Conservation (phyloP, 202 grass and related monocot genomes). For the Bolboschoenoplectus hybrid region DNA sequence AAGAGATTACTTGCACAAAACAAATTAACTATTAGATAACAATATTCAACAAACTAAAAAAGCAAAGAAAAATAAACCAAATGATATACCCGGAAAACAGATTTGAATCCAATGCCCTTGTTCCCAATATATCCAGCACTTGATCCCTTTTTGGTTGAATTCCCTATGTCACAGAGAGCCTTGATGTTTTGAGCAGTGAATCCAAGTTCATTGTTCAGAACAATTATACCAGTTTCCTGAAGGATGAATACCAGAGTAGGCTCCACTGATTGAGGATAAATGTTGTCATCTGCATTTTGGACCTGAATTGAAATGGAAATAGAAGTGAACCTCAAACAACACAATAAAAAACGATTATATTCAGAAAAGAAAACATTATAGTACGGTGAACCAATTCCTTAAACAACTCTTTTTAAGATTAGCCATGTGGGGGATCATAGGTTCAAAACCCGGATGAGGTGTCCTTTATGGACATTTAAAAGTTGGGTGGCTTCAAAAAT, state of each 20-base stretch:
- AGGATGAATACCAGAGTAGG: constrained; percentile 89
- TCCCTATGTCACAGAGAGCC: constrained; percentile 92
- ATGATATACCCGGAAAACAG: constrained; percentile 85
- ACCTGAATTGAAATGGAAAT: constrained; percentile 54
- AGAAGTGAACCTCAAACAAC: constrained; percentile 30
- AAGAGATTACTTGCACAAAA: constrained; percentile 2
- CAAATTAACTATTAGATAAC: background rate
- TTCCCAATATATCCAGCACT: constrained; percentile 87
- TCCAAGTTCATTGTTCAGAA: constrained; percentile 85
- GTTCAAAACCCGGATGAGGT: too few species aligned
- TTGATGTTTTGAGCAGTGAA: constrained; percentile 87
- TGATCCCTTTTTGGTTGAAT: constrained; percentile 93
- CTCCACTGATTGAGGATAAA: constrained; percentile 65
- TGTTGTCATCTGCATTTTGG: constrained; percentile 97
- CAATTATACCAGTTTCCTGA: constrained; percentile 74
- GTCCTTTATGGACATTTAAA: too few species aligned
- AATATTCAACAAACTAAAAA: constrained; percentile 22
- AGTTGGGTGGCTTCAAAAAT: too few species aligned
- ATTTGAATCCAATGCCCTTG: constrained; percentile 97
- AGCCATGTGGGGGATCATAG: too few species aligned
- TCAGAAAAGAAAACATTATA: background rate
- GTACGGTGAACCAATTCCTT: background rate
- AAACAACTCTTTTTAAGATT: too few species aligned
- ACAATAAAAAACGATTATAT: background rate
- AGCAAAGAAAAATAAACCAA: background rate